Conservation (phyloP, 495 filamentous ascomycete genomes). For the Monascus purpureus region DNA sequence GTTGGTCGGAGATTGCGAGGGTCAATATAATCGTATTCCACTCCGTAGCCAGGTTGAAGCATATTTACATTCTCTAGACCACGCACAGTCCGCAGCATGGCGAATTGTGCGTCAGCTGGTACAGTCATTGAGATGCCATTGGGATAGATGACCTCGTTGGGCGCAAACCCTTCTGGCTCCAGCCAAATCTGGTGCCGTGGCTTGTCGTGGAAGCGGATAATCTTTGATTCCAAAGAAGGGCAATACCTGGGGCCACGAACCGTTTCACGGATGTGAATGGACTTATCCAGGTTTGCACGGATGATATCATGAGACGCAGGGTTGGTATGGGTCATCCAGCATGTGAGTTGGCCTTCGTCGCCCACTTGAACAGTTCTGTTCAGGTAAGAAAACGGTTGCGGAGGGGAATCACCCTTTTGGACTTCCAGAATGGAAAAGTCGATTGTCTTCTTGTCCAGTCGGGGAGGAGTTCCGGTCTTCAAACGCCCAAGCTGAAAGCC, state of each 20-base stretch:
- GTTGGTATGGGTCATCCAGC: constrained; percentile 79
- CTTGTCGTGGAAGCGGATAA: constrained; percentile 73
- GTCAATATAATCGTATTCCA: constrained; percentile 98
- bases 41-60: constrained; percentile 93
- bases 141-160: constrained; percentile 79
- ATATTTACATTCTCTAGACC: constrained; percentile 84
- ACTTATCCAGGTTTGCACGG: constrained; percentile 75
- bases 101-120: constrained; percentile 70
- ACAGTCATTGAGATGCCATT: constrained; percentile 97
- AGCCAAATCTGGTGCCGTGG: constrained; percentile 84
- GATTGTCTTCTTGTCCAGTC: constrained; percentile 71
- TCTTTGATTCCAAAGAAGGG: constrained; percentile 87
- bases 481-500: constrained; percentile 84
- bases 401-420: constrained; percentile 74
- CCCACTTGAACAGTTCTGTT: constrained; percentile 61
- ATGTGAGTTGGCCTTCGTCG: constrained; percentile 57
- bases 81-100: constrained; percentile 66
- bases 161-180: constrained; percentile 86
- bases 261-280: constrained; percentile 90
- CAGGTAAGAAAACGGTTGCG: constrained; percentile 82
- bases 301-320: constrained; percentile 69
- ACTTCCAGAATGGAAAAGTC: constrained; percentile 56
- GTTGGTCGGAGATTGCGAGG: constrained; percentile 75
- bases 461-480: constrained; percentile 91
- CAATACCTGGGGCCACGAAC: constrained; percentile 92